phyloP scores from a whole-genome alignment of 768 basidiomycete genomes.

The Tylopilus intermedius region DNA sequence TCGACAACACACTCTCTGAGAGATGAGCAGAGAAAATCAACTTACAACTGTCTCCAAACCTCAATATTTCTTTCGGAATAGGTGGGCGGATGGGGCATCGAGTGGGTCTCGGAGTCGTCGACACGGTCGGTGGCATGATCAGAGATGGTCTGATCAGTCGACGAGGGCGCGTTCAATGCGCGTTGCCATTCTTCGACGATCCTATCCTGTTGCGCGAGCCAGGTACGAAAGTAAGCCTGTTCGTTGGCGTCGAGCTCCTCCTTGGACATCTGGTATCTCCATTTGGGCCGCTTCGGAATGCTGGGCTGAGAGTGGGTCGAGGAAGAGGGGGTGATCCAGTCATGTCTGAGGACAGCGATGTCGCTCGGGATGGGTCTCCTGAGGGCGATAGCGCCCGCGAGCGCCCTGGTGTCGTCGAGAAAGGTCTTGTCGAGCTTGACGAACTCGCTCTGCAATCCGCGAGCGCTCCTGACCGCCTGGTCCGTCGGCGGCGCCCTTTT shows the following conservation, averaged over 20 bases:
- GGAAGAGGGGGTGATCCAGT: slow-evolving; percentile 6
- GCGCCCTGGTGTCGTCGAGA: slow-evolving; percentile 51
- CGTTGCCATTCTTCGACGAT: slow-evolving; percentile 50
- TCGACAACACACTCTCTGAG: neutral
- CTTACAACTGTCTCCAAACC: slow-evolving; percentile 91
- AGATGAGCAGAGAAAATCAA: slow-evolving; percentile 12
- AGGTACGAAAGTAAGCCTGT: slow-evolving; percentile 75
- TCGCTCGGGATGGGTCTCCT: slow-evolving; percentile 50
- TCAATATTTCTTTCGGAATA: slow-evolving; percentile 89
- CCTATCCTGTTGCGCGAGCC: slow-evolving; percentile 65
- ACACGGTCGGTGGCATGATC: slow-evolving; percentile 1
- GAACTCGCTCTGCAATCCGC: slow-evolving; percentile 67
- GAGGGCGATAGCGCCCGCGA: slow-evolving; percentile 53
- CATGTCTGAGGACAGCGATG: slow-evolving; percentile 33
- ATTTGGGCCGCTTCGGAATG: slow-evolving; percentile 72
- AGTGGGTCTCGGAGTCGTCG: slow-evolving; percentile 14
- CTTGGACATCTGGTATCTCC: slow-evolving; percentile 83
- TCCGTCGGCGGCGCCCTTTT: slow-evolving; percentile 13
- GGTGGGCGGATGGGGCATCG: slow-evolving; percentile 61
- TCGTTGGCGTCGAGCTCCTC: slow-evolving; percentile 88
- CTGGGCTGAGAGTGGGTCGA: slow-evolving; percentile 4
- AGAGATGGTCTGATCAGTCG: slow-evolving; percentile 5
- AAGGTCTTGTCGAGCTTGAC: slow-evolving; percentile 54
- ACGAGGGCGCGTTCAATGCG: slow-evolving; percentile 5
- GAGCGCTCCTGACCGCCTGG: slow-evolving; percentile 37